Evolutionary conservation across 169 alveolate genomes (phyloP), one percentile per base, ranked within the genome.

Genomic region (Ichthyophthirius multifiliis): DNA sequence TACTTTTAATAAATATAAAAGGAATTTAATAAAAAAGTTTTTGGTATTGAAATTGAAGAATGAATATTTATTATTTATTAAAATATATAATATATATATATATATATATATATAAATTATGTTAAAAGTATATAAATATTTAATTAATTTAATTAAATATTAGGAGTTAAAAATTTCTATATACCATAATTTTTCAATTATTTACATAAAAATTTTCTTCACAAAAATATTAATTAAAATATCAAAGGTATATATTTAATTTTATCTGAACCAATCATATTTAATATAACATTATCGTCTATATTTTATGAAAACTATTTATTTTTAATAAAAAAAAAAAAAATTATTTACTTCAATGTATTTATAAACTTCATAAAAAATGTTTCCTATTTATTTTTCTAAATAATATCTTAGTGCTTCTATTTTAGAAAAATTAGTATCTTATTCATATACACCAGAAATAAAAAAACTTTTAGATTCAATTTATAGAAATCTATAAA

Each of bases 381-480:
- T 76, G n/a, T 64, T 83, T 7, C 93, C 93, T 44, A 88, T 65
- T 43, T 80, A 10, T 15, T 80, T 48, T 76, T 88, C 93, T 43
- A 88, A 71, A 71, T 88, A 84, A n/a, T 84, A 83, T 74, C 90
- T 84, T 16, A 88, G 64, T 4, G 93, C 86, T 74, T 88, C 93
- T n/a, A 88, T 88, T 65, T 86, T 81, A 39, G 78, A 88, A 2
- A 83, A 83, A 20, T 71, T 80, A 5, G 90, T 81, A 30, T 88
- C 93, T 41, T 77, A 81, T 10, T 82, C 89, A 2, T 83, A 75
- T 1, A 83, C 83, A 9, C 93, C 93, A 0, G 90, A 89, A 0
- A 84, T 39, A 20, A 79, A 62, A n/a, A 78, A 48, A 27, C 65
- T 67, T n/a, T 81, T 71, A 4, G 62, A 44, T 32, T 71, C 44